Evolutionary conservation across 352 stramenopile species (phyloP).

Genomic region (Pythium guiyangense): DNA sequence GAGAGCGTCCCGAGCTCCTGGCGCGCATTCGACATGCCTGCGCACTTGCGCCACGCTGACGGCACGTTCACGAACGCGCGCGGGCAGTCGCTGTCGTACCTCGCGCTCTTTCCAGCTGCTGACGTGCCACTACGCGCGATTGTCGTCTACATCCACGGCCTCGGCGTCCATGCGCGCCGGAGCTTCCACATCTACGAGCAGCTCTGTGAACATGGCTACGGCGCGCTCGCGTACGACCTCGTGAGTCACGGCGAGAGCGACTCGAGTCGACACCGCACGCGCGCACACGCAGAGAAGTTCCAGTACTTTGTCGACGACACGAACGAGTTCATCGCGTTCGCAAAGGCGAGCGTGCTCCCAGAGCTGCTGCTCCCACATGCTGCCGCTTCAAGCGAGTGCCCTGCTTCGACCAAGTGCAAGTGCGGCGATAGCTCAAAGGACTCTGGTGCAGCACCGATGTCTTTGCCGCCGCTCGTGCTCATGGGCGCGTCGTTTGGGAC

Average conservation of each 20-base stretch:
- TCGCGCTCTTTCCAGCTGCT: slow-evolving; percentile 28
- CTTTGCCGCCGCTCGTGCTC: slow-evolving; percentile 16
- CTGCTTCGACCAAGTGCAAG: too few species aligned
- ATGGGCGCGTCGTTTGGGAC: slow-evolving; percentile 29
- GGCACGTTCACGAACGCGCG: slow-evolving; percentile 34
- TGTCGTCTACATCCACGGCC: slow-evolving; percentile 47
- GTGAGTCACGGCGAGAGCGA: slow-evolving; percentile 42
- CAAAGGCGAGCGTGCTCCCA: slow-evolving; percentile 30
- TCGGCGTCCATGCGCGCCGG: slow-evolving; percentile 37
- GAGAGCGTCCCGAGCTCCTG: slow-evolving; percentile 10
- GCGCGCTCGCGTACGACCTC: slow-evolving; percentile 43
- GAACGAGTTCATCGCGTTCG: slow-evolving; percentile 32
- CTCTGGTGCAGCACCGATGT: not conserved
- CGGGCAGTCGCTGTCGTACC: slow-evolving; percentile 35
- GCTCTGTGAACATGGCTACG: slow-evolving; percentile 30
- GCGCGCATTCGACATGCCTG: slow-evolving; percentile 23
- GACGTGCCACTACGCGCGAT: slow-evolving; percentile 21
- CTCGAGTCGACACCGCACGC: slow-evolving; percentile 20
- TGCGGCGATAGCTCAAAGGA: too few species aligned
- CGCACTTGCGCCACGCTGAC: slow-evolving; percentile 36
- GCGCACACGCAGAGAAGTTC: too few species aligned
- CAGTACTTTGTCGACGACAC: too few species aligned
- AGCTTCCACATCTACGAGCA: slow-evolving; percentile 43
- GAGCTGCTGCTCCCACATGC: slow-evolving; percentile 19
- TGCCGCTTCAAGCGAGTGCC: not conserved